These are phyloP conservation scores for Isochrysis galbana DNA, from an alignment of 78 protist genomes.

Conservation along the genomic window DNA sequence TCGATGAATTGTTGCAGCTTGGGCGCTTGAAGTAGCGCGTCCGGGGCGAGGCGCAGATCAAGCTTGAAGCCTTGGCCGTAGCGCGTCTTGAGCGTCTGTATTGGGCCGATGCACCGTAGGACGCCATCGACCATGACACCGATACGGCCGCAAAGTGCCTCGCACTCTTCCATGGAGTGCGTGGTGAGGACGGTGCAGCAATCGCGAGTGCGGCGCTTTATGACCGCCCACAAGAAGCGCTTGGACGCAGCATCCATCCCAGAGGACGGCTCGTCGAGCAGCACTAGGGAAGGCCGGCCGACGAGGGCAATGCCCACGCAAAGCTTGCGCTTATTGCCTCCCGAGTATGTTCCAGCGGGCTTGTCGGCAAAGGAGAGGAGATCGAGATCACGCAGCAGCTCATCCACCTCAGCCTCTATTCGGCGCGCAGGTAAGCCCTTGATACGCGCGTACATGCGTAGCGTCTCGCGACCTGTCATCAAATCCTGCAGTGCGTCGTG, in stretches of 20 bases:
- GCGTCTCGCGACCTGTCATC: constrained; percentile 73
- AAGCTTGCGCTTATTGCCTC: constrained; percentile 85
- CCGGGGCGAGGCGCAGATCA: not conserved
- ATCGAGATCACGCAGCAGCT: not conserved
- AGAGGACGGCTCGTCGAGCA: constrained; percentile 78
- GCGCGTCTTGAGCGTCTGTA: not conserved
- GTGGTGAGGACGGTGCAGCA: constrained; percentile 75
- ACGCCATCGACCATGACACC: constrained; percentile 66
- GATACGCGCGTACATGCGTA: constrained; percentile 76
- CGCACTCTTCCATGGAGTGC: constrained; percentile 75
- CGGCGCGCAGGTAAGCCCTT: constrained; percentile 36
- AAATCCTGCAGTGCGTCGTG: constrained; percentile 75
- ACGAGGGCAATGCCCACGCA: constrained; percentile 67
- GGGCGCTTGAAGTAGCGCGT: not conserved
- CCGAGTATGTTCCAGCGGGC: constrained; percentile 46
- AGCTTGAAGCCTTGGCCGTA: constrained; percentile 42
- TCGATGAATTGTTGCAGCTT: not conserved
- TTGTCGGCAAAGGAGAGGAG: constrained; percentile 16
- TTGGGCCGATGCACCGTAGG: constrained; percentile 49
- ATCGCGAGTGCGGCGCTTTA: not conserved
- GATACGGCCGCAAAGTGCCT: constrained; percentile 59
- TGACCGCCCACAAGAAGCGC: constrained; percentile 24
- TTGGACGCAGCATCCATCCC: constrained; percentile 74
- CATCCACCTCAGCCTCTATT: not conserved
- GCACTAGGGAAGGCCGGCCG: constrained; percentile 63